Evolutionary conservation across 495 filamentous ascomycete species (phyloP).

Genomic region (Hypoxylon lenormandii): DNA sequence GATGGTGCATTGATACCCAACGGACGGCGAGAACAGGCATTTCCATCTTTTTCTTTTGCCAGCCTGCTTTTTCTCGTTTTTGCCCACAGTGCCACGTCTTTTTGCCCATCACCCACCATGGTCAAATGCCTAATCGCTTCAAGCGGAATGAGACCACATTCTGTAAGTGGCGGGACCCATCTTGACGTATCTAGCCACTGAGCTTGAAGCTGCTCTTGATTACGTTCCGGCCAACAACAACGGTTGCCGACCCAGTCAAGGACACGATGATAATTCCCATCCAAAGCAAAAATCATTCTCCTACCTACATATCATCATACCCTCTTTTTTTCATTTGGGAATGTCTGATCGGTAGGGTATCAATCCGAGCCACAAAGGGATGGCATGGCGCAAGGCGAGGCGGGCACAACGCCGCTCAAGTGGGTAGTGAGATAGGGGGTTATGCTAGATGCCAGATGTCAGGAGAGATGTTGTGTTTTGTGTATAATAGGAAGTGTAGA

Average conservation of each 20-base stretch:
- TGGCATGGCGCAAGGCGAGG: constrained; percentile 23
- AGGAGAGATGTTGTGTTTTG: constrained; percentile 28
- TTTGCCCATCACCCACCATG: constrained; percentile 26
- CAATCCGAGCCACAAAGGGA: constrained; percentile 44
- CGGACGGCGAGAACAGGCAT: constrained; percentile 41
- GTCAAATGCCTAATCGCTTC: constrained; percentile 43
- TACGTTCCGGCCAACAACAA: constrained; percentile 38
- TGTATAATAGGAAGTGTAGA: constrained; percentile 46
- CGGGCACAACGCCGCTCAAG: constrained; percentile 11
- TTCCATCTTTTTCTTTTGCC: constrained; percentile 33
- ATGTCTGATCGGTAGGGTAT: constrained; percentile 40
- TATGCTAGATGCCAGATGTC: constrained; percentile 3
- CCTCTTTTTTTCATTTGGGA: constrained; percentile 42
- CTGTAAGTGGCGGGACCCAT: constrained; percentile 39
- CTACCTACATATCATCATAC: constrained; percentile 41
- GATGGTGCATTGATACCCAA: constrained; percentile 53
- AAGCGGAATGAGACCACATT: constrained; percentile 44
- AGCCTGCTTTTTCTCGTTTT: constrained; percentile 33
- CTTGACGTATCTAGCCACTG: constrained; percentile 33
- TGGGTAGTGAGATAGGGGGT: constrained; percentile 15
- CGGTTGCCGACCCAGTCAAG: constrained; percentile 33
- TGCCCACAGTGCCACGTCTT: constrained; percentile 40
- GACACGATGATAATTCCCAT: constrained; percentile 27
- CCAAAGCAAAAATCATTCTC: constrained; percentile 26
- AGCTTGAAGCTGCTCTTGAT: constrained; percentile 30